Conservation (phyloP, 2,329 filamentous ascomycete species). For the Allantophomopsis cytisporea region DNA sequence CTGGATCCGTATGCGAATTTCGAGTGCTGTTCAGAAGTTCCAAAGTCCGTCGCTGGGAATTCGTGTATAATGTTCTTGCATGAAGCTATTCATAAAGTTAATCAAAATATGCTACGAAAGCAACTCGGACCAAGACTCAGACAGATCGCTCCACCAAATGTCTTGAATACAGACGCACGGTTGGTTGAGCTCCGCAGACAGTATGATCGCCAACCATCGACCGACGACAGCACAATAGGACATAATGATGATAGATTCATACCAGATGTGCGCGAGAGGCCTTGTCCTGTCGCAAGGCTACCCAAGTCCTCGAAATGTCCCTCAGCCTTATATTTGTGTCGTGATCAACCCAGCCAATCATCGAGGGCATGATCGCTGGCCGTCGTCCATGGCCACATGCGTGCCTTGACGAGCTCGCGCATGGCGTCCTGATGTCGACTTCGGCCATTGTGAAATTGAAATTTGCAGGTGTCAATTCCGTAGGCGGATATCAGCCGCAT, state of each 20-base stretch:
- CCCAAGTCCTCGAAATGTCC: slow-evolving; percentile 19
- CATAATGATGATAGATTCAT: slow-evolving; percentile 10
- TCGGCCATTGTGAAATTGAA: slow-evolving; percentile 26
- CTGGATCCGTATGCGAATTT: too few species aligned
- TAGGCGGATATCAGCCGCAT: slow-evolving; percentile 18
- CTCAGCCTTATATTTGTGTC: slow-evolving; percentile 20
- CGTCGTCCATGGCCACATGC: slow-evolving; percentile 20
- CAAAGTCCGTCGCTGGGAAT: too few species aligned
- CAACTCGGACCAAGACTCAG: too few species aligned
- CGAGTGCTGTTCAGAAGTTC: too few species aligned
- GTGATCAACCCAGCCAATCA: slow-evolving; percentile 28
- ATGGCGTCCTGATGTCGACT: slow-evolving; percentile 25
- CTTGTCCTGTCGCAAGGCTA: slow-evolving; percentile 10
- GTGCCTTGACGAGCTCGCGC: slow-evolving; percentile 23
- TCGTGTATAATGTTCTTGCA: too few species aligned
- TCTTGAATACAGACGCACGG: too few species aligned
- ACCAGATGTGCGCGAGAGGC: slow-evolving; percentile 13
- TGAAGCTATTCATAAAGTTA: too few species aligned
- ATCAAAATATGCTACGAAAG: too few species aligned
- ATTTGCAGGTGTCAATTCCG: slow-evolving; percentile 16
- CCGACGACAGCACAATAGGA: too few species aligned
- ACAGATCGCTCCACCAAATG: too few species aligned
- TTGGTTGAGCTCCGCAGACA: too few species aligned
- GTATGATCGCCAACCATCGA: too few species aligned
- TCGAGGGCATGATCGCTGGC: slow-evolving; percentile 26